phyloP scores from a whole-genome alignment of 345 rosid genomes.

The Corymbia maculata region DNA sequence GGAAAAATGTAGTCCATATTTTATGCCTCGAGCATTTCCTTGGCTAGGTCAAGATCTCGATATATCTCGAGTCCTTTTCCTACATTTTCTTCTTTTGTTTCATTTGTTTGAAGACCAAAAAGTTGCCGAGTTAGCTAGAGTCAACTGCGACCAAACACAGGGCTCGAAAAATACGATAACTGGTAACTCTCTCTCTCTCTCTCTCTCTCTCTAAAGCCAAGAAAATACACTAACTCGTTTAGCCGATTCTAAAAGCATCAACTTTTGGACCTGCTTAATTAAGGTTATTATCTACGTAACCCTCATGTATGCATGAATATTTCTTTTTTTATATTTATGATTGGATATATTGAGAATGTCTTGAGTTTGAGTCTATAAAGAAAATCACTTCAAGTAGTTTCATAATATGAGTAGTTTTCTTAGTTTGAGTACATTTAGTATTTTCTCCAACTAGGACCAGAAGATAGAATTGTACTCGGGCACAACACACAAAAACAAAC shows the following conservation, averaged over 20 bases:
- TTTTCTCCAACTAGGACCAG: neutral
- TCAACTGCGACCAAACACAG: neutral
- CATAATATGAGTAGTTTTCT: no score
- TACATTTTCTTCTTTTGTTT: neutral
- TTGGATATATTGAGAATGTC: neutral
- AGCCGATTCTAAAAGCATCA: neutral
- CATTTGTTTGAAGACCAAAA: neutral
- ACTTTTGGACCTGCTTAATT: neutral
- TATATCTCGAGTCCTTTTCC: neutral
- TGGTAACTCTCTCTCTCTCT: neutral
- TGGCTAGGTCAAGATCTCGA: neutral
- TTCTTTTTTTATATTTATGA: neutral
- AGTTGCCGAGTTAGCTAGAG: neutral
- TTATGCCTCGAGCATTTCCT: neutral
- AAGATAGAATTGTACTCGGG: neutral
- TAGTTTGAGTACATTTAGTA: neutral
- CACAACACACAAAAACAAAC: neutral
- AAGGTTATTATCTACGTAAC: neutral
- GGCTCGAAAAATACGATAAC: neutral
- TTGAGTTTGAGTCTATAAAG: no score
- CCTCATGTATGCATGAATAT: neutral
- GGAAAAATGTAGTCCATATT: neutral
- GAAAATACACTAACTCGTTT: neutral
- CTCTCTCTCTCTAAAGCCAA: neutral
- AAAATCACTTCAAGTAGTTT: no score